phyloP scores from a whole-genome alignment of 2,329 filamentous ascomycete genomes.

The Catunica adiposa region DNA sequence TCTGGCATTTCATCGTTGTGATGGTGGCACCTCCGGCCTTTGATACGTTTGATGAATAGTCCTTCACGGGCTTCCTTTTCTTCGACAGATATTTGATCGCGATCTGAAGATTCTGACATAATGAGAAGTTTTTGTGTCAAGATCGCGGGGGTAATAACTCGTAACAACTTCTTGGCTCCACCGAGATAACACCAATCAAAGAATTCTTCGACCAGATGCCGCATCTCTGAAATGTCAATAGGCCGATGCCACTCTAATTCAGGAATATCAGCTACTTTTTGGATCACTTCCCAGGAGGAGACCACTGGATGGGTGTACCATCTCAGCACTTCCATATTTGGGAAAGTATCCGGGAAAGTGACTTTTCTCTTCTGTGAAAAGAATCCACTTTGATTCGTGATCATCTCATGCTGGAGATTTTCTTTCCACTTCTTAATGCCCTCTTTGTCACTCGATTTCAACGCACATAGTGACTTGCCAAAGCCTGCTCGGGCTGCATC shows the following conservation, averaged over 20 bases:
- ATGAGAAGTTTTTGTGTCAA: slow-evolving; percentile 42
- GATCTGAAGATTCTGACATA: slow-evolving; percentile 16
- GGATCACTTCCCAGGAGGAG: slow-evolving; percentile 42
- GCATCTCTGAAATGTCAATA: slow-evolving; percentile 49
- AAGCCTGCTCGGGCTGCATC: slow-evolving; percentile 83
- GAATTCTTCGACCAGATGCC: slow-evolving; percentile 58
- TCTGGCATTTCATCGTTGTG: slow-evolving; percentile 63
- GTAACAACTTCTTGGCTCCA: slow-evolving; percentile 73
- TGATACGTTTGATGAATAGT: slow-evolving; percentile 47
- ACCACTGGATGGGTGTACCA: slow-evolving; percentile 83
- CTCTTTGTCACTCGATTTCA: slow-evolving; percentile 41
- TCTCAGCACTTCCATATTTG: slow-evolving; percentile 58
- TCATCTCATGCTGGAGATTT: slow-evolving; percentile 55
- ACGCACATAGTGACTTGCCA: slow-evolving; percentile 53
- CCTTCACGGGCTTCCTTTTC: slow-evolving; percentile 28
- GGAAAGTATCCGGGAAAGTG: slow-evolving; percentile 64
- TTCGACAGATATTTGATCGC: slow-evolving; percentile 17
- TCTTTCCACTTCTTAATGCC: slow-evolving; percentile 56
- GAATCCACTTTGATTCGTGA: slow-evolving; percentile 65
- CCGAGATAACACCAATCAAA: slow-evolving; percentile 72
- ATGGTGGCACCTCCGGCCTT: slow-evolving; percentile 50
- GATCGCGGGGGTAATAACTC: slow-evolving; percentile 60
- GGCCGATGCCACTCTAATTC: slow-evolving; percentile 43
- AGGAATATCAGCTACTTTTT: slow-evolving; percentile 29
- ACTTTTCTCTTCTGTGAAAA: slow-evolving; percentile 61